Base-by-base conservation (phyloP, 768 basidiomycete species). In the Collybiopsis confluens region DNA sequence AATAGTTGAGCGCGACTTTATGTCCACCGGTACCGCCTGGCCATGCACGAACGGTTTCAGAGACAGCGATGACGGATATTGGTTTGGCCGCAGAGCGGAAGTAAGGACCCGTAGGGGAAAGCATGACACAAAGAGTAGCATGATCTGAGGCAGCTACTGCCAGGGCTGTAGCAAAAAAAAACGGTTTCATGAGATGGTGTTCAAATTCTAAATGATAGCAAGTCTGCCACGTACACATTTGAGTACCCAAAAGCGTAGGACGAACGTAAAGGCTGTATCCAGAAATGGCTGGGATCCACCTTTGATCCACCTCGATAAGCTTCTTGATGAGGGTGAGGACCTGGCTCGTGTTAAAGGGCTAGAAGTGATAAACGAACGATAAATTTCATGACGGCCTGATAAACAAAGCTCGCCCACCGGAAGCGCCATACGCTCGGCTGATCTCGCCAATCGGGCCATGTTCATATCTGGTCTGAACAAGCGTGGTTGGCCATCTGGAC, bases 251-350 rank as follows among this genome's bases (percentile, higher is more conserved):
- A 63, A 90, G 69, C 5, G 85, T 92, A 21, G 91, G 88, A 43
- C 94, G 85, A 59, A 97, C 80, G 73, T 96, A 98, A 33, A 98
- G 73, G 54, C 87, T 90, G 67, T 90, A 82, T 13, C 88, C 92
- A 1, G 81, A 74, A 11, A 73, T 67, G 1, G 73, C 69, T 2
- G 93, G 94, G 28, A 97, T 91, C 93, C 94, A 97, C 10, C 86
- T 80, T n/a, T 74, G 68, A 41, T 98, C 94, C 43, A 88, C 58
- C 38, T 64, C 52, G 45, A 90, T 82, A 55, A 98, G 79, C 45
- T 79, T 78, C 67, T 88, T 86, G 64, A 98, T 86, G 58, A 92
- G 79, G 45, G 78, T 74, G 1, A 86, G 72, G 23, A 95, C 73
- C 3, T 80, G 83, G 33, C 83, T 75, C 3, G 81, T 78, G 62